Conservation (phyloP, 371 early-diverging fungal species). For the Rhizopus arrhizus region DNA sequence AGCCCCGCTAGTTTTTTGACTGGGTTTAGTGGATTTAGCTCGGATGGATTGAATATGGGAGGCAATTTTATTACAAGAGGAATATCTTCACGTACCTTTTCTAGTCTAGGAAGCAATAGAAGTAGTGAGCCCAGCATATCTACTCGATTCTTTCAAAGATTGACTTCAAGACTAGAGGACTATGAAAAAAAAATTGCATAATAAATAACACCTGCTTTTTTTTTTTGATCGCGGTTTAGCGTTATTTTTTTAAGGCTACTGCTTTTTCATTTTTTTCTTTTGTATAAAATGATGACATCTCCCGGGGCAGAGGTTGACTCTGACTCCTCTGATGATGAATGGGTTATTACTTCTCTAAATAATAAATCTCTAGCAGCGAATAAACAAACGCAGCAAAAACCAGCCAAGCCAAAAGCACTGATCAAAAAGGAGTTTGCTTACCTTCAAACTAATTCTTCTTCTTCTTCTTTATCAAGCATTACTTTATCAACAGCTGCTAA, state of each 20-base stretch:
- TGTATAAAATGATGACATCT: constrained; percentile 11
- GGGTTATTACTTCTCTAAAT: constrained; percentile 31
- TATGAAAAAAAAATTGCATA: constrained; percentile 29
- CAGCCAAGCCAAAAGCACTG: constrained; percentile 4
- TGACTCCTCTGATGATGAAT: constrained; percentile 45
- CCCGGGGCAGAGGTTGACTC: constrained; percentile 27
- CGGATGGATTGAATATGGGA: constrained; percentile 28
- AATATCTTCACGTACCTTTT: constrained; percentile 29
- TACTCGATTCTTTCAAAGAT: constrained; percentile 51
- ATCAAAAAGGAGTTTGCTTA: neutral
- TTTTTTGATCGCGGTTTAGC: neutral
- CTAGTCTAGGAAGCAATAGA: constrained; percentile 4
- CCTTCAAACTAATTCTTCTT: neutral
- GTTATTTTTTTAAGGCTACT: neutral
- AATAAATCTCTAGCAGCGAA: neutral
- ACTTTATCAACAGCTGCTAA: neutral
- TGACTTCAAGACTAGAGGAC: constrained; percentile 45
- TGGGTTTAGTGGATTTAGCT: constrained; percentile 42
- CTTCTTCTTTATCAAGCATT: neutral
- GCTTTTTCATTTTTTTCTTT: constrained; percentile 7
- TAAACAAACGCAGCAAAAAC: constrained; percentile 3
- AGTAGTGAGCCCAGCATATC: constrained; percentile 45
- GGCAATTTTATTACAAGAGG: constrained; percentile 41
- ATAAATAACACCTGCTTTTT: neutral
- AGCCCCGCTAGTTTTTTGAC: constrained; percentile 49